Evolutionary conservation across 192 early-diverging fungal species (phyloP).

Genomic region (Hyaloraphidium curvatum): DNA sequence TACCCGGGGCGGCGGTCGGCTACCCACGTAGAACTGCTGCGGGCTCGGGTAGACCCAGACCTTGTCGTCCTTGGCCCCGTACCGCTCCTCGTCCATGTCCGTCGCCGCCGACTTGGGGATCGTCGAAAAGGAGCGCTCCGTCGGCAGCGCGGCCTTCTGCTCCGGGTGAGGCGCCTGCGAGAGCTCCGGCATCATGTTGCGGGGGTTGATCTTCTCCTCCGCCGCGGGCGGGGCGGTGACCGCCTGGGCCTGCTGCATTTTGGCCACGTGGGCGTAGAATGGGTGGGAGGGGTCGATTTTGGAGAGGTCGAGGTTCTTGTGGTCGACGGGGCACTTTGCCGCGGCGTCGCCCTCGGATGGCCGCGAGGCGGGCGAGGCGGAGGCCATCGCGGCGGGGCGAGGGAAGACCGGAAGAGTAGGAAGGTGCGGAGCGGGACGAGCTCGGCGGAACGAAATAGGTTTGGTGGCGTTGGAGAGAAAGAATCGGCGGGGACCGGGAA

Average conservation of each 20-base stretch:
- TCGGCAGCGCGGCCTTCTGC: constrained; percentile 54
- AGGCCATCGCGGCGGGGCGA: not conserved
- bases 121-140: constrained; percentile 55
- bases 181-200: constrained; percentile 82
- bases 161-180: constrained; percentile 40
- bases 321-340: constrained; percentile 13
- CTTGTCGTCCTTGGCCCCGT: constrained; percentile 14
- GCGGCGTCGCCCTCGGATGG: not conserved
- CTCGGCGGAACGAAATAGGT: not conserved
- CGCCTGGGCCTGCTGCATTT: not conserved
- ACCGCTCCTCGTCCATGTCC: not conserved
- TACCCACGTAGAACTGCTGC: constrained; percentile 80
- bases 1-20: no score
- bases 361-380: not conserved
- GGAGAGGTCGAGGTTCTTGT: constrained; percentile 5
- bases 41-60: constrained; percentile 81
- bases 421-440: not conserved
- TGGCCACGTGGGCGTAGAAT: not conserved
- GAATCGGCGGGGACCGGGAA: not conserved
- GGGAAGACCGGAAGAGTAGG: not conserved
- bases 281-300: not conserved
- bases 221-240: not conserved
- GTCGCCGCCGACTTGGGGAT: constrained; percentile 44
- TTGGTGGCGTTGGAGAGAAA: not conserved
- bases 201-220: constrained; percentile 36